Evolutionary conservation across 2,329 filamentous ascomycete species (phyloP).

Genomic region (Exophiala sideris): DNA sequence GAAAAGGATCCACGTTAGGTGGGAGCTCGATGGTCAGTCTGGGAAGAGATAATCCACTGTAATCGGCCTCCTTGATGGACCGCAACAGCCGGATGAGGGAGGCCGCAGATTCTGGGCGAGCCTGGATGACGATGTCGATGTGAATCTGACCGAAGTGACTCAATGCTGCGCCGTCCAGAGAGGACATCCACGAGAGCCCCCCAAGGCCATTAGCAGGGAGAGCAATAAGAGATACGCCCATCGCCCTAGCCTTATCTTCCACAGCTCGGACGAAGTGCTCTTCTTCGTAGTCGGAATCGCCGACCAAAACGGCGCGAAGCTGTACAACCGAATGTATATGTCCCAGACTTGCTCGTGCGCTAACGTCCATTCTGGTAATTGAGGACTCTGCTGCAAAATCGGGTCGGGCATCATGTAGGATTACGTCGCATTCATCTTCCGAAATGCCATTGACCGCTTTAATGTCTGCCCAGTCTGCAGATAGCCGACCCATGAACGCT

Average conservation of each 20-base stretch:
- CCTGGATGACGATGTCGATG: slow-evolving; percentile 82
- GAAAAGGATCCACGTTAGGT: slow-evolving; percentile 61
- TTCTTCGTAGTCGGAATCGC: slow-evolving; percentile 66
- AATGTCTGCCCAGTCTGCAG: slow-evolving; percentile 66
- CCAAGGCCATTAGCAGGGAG: slow-evolving; percentile 63
- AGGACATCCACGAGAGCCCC: slow-evolving; percentile 69
- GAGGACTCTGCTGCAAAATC: slow-evolving; percentile 69
- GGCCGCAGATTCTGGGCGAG: slow-evolving; percentile 35
- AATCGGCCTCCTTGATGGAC: slow-evolving; percentile 73
- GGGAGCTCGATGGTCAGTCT: slow-evolving; percentile 84
- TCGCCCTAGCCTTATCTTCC: slow-evolving; percentile 51
- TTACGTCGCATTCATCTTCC: slow-evolving; percentile 61
- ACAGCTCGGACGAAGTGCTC: slow-evolving; percentile 62
- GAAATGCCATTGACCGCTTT: slow-evolving; percentile 76
- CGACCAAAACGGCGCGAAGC: slow-evolving; percentile 72
- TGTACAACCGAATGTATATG: slow-evolving; percentile 72
- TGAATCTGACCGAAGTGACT: slow-evolving; percentile 72
- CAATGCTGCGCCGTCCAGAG: slow-evolving; percentile 42
- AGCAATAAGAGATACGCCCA: slow-evolving; percentile 66
- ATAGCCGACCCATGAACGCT: slow-evolving; percentile 69
- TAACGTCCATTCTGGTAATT: slow-evolving; percentile 64
- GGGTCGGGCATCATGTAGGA: slow-evolving; percentile 70
- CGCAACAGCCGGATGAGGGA: slow-evolving; percentile 59
- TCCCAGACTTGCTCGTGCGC: slow-evolving; percentile 62
- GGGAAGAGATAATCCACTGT: slow-evolving; percentile 65